Evolutionary conservation across 768 basidiomycete species (phyloP).

Genomic region (Porphyrellus cyaneotinctus): DNA sequence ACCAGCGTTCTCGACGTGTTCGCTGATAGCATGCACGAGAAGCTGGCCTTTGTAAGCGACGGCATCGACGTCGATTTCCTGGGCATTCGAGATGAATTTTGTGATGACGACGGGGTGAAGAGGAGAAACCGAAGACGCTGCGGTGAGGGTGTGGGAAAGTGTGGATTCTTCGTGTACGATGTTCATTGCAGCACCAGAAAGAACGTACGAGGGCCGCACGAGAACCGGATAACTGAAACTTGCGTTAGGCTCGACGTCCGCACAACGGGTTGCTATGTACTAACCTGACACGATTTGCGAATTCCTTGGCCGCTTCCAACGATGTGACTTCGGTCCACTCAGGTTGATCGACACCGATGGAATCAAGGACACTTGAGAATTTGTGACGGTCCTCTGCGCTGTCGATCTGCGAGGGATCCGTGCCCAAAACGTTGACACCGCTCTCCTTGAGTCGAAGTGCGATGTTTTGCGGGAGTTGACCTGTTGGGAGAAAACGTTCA

Average conservation of each 20-base stretch:
- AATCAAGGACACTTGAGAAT: slow-evolving; percentile 95
- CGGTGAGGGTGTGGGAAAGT: slow-evolving; percentile 92
- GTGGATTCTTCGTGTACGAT: slow-evolving; percentile 90
- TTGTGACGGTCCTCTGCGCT: slow-evolving; percentile 98
- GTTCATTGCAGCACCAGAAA: slow-evolving; percentile 99
- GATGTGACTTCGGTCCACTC: slow-evolving; percentile 92
- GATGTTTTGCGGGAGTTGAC: slow-evolving; percentile 98
- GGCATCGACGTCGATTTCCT: slow-evolving; percentile 97
- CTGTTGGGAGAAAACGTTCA: slow-evolving; percentile 35
- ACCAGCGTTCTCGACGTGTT: slow-evolving; percentile 98
- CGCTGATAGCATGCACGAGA: slow-evolving; percentile 92
- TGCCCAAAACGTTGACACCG: slow-evolving; percentile 92
- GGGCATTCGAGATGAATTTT: slow-evolving; percentile 97
- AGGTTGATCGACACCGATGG: slow-evolving; percentile 93
- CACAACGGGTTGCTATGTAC: not conserved
- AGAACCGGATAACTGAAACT: slow-evolving; percentile 83
- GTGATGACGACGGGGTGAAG: slow-evolving; percentile 97
- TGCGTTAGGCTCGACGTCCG: slow-evolving; percentile 4
- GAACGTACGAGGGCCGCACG: slow-evolving; percentile 96
- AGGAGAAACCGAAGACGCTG: slow-evolving; percentile 93
- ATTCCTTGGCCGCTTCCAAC: slow-evolving; percentile 85
- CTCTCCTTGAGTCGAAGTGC: slow-evolving; percentile 89
- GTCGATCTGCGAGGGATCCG: slow-evolving; percentile 93
- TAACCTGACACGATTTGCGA: slow-evolving; percentile 76
- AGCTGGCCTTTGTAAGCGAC: slow-evolving; percentile 92